Evolutionary conservation across 371 early-diverging fungal species (phyloP).

Genomic region (Dichotomocladium elegans): DNA sequence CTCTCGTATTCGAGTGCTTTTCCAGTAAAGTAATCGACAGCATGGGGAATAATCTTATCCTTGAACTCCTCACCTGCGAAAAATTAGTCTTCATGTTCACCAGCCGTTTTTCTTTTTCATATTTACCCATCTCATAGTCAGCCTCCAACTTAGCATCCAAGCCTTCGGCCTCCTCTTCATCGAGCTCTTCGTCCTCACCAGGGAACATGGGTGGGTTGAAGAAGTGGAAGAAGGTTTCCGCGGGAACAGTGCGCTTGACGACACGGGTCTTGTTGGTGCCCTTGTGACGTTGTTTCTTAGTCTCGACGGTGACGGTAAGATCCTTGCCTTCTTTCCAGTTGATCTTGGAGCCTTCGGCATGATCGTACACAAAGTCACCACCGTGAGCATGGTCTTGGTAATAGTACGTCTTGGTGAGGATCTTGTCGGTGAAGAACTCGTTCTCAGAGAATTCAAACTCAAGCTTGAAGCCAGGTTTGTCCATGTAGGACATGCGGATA

Average conservation of each 20-base stretch:
- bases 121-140: slow-evolving; percentile 73
- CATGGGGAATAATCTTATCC: slow-evolving; percentile 92
- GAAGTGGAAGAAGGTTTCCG: slow-evolving; percentile 94
- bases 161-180: slow-evolving; percentile 74
- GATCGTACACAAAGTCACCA: slow-evolving; percentile 85
- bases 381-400: slow-evolving; percentile 72
- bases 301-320: slow-evolving; percentile 85
- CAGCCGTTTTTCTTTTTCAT: slow-evolving; percentile 9
- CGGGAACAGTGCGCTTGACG: slow-evolving; percentile 91
- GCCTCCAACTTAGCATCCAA: slow-evolving; percentile 81
- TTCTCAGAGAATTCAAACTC: slow-evolving; percentile 89
- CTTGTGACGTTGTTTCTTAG: slow-evolving; percentile 98
- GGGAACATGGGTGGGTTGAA: slow-evolving; percentile 84
- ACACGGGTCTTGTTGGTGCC: slow-evolving; percentile 95
- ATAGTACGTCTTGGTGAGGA: slow-evolving; percentile 89
- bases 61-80: slow-evolving; percentile 79
- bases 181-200: slow-evolving; percentile 68
- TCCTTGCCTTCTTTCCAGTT: slow-evolving; percentile 96
- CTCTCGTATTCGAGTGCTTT: slow-evolving; percentile 85
- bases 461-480: slow-evolving; percentile 87
- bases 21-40: slow-evolving; percentile 98
- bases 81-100: background rate
- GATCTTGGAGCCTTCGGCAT: slow-evolving; percentile 86
- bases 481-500: slow-evolving; percentile 80
- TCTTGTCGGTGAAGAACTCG: slow-evolving; percentile 82